phyloP scores from a whole-genome alignment of 768 basidiomycete species.

The Suillus cothurnatus region DNA sequence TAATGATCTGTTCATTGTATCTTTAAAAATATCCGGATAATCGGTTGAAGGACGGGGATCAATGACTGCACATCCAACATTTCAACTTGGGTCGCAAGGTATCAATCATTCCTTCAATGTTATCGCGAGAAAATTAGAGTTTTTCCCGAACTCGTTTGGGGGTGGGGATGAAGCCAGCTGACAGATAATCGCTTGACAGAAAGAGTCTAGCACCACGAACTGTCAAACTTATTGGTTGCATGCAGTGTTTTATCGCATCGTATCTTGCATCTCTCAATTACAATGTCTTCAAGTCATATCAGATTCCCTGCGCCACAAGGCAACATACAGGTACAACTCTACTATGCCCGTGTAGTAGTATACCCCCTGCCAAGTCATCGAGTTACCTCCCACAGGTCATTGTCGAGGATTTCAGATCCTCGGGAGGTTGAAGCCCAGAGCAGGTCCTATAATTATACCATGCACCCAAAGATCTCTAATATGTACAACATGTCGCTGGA shows the following conservation, averaged over 20 bases:
- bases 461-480: constrained; percentile 61
- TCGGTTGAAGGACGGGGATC: not conserved
- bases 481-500: constrained; percentile 93
- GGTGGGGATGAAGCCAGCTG: not conserved
- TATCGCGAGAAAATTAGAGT: not conserved
- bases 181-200: not conserved
- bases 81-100: not conserved
- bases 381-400: constrained; percentile 94
- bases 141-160: not conserved
- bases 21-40: not conserved
- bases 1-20: not conserved
- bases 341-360: not conserved
- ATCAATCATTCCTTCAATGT: not conserved
- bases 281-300: not conserved
- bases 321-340: not conserved
- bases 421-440: constrained; percentile 90
- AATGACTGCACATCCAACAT: not conserved
- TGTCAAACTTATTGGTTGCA: constrained; percentile 61
- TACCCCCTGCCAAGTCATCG: not conserved
- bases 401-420: constrained; percentile 91
- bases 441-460: constrained; percentile 64
- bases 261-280: not conserved
- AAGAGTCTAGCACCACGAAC: constrained; percentile 49
- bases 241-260: not conserved
- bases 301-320: not conserved